Percentiles rank a stretch among this genome's conserved stretches.
Conservation (phyloP, 805 yeast genomes). For the Maudiozyma barnettii region DNA sequence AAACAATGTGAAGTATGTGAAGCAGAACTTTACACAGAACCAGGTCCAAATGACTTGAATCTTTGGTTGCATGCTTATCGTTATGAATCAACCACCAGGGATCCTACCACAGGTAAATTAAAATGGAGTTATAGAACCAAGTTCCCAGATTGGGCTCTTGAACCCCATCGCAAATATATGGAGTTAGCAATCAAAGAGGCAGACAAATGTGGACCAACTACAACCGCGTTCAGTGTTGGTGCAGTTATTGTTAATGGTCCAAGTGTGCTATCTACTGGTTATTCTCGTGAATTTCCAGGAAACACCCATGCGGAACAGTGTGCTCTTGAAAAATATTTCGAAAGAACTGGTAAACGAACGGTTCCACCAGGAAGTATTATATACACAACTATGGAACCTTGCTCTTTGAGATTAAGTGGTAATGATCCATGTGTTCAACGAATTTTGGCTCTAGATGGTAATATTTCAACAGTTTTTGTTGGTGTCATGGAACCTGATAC, state of each 20-base stretch:
- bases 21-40: conserved; percentile 69
- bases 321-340: conserved; percentile 68
- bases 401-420: conserved; percentile 81
- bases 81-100: conserved; percentile 47
- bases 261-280: conserved; percentile 66
- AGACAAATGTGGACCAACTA: conserved; percentile 65
- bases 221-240: conserved; percentile 91
- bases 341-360: conserved; percentile 23
- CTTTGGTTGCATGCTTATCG: conserved; percentile 87
- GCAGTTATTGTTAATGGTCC: conserved; percentile 65
- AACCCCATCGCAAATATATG: conserved; percentile 54
- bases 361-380: conserved; percentile 72
- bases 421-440: conserved; percentile 83
- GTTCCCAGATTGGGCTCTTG: conserved; percentile 76
- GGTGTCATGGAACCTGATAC: conserved; percentile 88
- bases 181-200: conserved; percentile 70
- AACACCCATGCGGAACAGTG: conserved; percentile 98
- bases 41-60: conserved; percentile 78
- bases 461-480: conserved; percentile 69
- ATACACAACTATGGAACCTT: conserved; percentile 97
- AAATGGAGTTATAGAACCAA: conserved; percentile 70
- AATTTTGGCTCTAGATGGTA: conserved; percentile 40
- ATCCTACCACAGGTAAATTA: conserved; percentile 18
- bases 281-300: conserved; percentile 83
- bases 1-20: conserved; percentile 58